Evolutionary conservation across 2,329 filamentous ascomycete genomes (phyloP), one percentile per base, ranked within the genome.

Genomic region (Byssothecium circinans): DNA sequence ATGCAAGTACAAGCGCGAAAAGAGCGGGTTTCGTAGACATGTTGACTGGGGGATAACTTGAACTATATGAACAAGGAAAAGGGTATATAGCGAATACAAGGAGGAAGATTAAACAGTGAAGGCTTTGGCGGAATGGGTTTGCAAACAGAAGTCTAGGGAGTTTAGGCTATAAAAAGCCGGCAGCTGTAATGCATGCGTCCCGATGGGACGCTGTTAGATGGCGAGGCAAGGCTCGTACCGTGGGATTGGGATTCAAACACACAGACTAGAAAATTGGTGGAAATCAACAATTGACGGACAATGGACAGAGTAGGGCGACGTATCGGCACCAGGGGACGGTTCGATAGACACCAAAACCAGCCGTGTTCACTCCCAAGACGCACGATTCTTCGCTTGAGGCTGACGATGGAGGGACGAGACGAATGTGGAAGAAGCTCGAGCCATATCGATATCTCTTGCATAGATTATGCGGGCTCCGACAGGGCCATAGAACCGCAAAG

Each of bases 381-480:
- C 19, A 36, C 35, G 22, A 27, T 33, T 29, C 41, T 45, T 22
- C 43, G 29, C 8, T 35, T 39, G 42, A 55, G 54, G 49, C 47
- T 48, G 35, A 50, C 41, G 36, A 30, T 10, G 43, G 51, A 17
- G 11, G 10, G 17, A 7, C n/a, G 19, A 32, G 17, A 25, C 55
- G 34, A 19, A 47, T 43, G 44, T 41, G 56, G 53, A 43, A 56
- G 43, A 44, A 40, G 50, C 47, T 39, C 37, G 48, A 33, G 35
- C 41, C 46, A 41, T 30, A 34, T 57, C 56, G 54, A 59, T 59
- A 59, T 55, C 44, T 52, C 44, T 43, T 59, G 56, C 56, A 59
- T 57, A 53, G 17, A 52, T 53, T 53, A 47, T 29, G 51, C 51
- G 50, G 45, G 25, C 20, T 41, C 30, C 32, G 40, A 50, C 47